Evolutionary conservation across 768 basidiomycete species (phyloP).

Genomic region (Pilatotrama ljubarskyi): DNA sequence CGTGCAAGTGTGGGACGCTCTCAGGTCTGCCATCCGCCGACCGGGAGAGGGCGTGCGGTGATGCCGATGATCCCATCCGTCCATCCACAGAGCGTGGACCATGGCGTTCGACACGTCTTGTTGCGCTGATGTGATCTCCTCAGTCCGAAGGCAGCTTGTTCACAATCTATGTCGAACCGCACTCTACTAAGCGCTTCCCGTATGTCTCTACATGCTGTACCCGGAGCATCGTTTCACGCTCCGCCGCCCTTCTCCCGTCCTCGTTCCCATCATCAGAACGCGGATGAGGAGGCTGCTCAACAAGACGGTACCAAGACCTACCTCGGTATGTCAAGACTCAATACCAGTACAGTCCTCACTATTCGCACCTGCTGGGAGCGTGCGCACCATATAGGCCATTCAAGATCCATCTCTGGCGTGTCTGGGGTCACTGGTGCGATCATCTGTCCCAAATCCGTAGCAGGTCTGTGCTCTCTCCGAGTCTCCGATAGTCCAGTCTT

Average conservation of each 20-base stretch:
- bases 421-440: neutral
- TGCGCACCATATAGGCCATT: no score
- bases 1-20: no score
- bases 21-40: slow-evolving; percentile 3
- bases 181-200: no score
- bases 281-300: no score
- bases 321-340: neutral
- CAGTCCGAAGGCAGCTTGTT: neutral
- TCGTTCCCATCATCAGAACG: neutral
- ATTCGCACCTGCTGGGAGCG: no score
- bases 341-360: neutral
- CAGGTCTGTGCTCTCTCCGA: neutral
- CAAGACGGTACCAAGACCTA: neutral
- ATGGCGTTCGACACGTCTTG: neutral
- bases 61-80: slow-evolving; percentile 4
- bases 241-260: neutral
- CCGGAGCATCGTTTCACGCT: neutral
- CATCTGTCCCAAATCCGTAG: neutral
- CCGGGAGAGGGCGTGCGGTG: neutral
- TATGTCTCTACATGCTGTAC: no score
- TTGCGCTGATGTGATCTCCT: slow-evolving; percentile 9
- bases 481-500: neutral
- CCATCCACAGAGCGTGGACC: neutral
- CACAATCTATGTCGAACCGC: neutral
- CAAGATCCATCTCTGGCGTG: neutral